A percentile compares a stretch with the other conserved stretches of the same genome.
Evolutionary conservation across 805 yeast genomes (phyloP).

Genomic region (Candida loeiensis): DNA sequence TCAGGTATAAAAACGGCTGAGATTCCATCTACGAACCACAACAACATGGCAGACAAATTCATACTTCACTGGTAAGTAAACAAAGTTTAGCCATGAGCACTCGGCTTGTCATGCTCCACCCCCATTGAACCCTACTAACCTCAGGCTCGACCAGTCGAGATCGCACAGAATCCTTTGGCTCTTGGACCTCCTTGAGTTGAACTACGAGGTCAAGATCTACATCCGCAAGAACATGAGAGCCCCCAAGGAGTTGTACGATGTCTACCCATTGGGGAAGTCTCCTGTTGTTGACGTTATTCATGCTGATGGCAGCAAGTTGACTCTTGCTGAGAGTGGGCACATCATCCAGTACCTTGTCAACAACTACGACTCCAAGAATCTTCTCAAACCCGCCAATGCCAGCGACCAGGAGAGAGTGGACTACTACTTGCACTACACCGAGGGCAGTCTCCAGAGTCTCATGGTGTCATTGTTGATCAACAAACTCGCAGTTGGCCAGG

Average conservation of each 20-base stretch:
- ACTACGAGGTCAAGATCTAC: conserved; percentile 54
- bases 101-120: neutral
- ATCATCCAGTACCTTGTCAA: conserved; percentile 36
- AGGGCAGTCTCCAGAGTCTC: conserved; percentile 56
- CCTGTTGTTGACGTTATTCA: conserved; percentile 49
- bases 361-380: conserved; percentile 29
- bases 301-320: conserved; percentile 33
- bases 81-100: neutral
- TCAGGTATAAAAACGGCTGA: neutral
- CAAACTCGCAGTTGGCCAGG: conserved; percentile 36
- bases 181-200: conserved; percentile 53
- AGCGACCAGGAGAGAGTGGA: conserved; percentile 38
- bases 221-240: conserved; percentile 46
- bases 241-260: conserved; percentile 39
- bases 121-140: conserved; percentile 11
- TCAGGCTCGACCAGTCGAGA: conserved; percentile 51
- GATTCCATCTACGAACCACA: neutral
- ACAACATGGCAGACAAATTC: conserved; percentile 18
- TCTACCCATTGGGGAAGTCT: conserved; percentile 62
- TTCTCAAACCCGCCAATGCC: conserved; percentile 22
- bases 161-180: conserved; percentile 62
- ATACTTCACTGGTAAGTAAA: conserved; percentile 25
- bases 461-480: conserved; percentile 36
- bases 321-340: conserved; percentile 36
- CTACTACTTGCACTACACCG: conserved; percentile 54